These are phyloP conservation scores for Papiliotrema terrestris DNA, from an alignment of 1,284 basidiomycete species.

Conservation along the genomic window DNA sequence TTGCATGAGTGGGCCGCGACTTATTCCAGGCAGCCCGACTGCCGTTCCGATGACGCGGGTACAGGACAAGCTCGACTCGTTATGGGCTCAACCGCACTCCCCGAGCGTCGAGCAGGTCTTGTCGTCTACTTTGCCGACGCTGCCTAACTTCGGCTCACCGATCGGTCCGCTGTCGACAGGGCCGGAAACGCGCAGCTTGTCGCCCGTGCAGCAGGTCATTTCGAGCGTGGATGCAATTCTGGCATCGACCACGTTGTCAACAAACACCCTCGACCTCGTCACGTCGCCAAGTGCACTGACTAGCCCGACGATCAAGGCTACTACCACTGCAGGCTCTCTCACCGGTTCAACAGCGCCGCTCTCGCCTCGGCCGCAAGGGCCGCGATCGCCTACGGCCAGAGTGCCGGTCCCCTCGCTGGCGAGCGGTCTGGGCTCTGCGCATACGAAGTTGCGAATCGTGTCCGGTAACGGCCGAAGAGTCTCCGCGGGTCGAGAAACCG, in stretches of 20 bases:
- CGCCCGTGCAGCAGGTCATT: neutral
- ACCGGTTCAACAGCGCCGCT: neutral
- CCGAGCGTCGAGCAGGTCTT: neutral
- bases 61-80: too few species aligned
- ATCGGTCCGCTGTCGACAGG: neutral
- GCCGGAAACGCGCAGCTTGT: neutral
- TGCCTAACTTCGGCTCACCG: neutral
- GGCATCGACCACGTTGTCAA: neutral
- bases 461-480: conserved; percentile 33
- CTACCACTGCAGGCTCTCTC: neutral
- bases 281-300: neutral
- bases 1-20: neutral
- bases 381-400: neutral
- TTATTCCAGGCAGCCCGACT: too few species aligned
- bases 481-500: conserved; percentile 30
- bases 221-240: neutral
- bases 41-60: too few species aligned
- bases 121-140: neutral
- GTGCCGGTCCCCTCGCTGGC: conserved; percentile 4
- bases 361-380: conserved; percentile 13
- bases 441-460: conserved; percentile 33
- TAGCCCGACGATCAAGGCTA: neutral
- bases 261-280: neutral
- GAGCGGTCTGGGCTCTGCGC: conserved; percentile 25
- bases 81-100: neutral